phyloP scores from a whole-genome alignment of 345 rosid species.

The Hypericum perforatum region DNA sequence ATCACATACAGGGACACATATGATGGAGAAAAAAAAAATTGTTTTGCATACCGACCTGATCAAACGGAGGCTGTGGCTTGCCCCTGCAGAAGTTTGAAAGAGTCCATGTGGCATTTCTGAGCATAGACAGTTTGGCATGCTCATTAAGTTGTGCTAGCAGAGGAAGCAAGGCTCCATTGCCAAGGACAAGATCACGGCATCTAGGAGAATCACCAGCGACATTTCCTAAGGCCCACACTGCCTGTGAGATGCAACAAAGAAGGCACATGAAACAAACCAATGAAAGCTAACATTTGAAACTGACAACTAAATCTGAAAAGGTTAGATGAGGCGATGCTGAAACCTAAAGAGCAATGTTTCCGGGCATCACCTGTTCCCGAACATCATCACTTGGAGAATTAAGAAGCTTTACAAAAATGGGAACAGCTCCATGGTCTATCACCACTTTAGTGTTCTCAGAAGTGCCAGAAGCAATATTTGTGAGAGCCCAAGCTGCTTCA shows the following conservation, averaged over 20 bases:
- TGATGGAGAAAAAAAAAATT: too few relatives aligned
- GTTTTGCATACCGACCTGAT: conserved; percentile 18
- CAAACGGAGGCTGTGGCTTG: conserved; percentile 52
- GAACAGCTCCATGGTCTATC: conserved; percentile 81
- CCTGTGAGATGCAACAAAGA: conserved; percentile 19
- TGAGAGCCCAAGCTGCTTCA: conserved; percentile 88
- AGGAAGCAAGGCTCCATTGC: conserved; percentile 39
- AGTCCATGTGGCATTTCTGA: conserved; percentile 55
- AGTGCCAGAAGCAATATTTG: conserved; percentile 85
- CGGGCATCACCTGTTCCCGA: conserved; percentile 58
- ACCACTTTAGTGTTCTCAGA: conserved; percentile 86
- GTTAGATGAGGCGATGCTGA: too few relatives aligned
- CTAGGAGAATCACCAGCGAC: conserved; percentile 50
- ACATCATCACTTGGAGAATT: conserved; percentile 59
- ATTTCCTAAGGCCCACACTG: conserved; percentile 62
- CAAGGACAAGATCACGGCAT: conserved; percentile 51
- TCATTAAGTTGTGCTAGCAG: conserved; percentile 42
- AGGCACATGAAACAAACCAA: too few relatives aligned
- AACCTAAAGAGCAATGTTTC: too few relatives aligned
- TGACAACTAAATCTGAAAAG: too few relatives aligned
- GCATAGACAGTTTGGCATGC: conserved; percentile 43
- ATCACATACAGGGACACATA: too few relatives aligned
- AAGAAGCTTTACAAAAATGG: conserved; percentile 68
- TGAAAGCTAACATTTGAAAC: too few relatives aligned
- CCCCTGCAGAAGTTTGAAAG: conserved; percentile 51